A percentile compares a stretch with the other conserved stretches of the same genome.
Evolutionary conservation across 768 basidiomycete genomes (phyloP).

Genomic region (Mycena capillaripes): DNA sequence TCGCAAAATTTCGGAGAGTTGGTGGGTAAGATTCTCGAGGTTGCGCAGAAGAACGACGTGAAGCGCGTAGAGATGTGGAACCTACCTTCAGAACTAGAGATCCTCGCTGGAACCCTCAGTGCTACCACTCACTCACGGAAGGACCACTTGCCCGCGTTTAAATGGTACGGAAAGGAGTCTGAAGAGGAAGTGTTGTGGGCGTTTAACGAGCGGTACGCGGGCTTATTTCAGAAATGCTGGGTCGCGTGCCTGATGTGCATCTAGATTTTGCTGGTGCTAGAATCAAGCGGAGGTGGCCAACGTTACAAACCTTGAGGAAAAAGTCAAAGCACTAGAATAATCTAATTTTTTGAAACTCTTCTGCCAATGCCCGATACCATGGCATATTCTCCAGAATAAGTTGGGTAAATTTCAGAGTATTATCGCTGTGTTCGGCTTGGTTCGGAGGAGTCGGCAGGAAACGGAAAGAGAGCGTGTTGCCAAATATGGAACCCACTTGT

Average conservation of each 20-base stretch:
- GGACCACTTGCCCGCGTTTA: slow-evolving; percentile 59
- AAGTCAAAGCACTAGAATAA: too few species aligned
- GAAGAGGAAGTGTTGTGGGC: slow-evolving; percentile 56
- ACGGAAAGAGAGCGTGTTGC: not conserved
- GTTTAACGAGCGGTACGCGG: slow-evolving; percentile 61
- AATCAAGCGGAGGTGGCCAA: too few species aligned
- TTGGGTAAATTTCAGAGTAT: too few species aligned
- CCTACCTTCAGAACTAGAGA: slow-evolving; percentile 50
- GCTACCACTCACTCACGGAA: slow-evolving; percentile 49
- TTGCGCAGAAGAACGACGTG: slow-evolving; percentile 51
- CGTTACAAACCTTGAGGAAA: too few species aligned
- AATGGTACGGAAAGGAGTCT: slow-evolving; percentile 62
- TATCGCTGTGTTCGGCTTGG: too few species aligned
- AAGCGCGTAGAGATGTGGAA: slow-evolving; percentile 64
- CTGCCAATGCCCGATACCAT: too few species aligned
- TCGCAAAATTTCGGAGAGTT: slow-evolving; percentile 50
- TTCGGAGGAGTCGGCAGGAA: not conserved
- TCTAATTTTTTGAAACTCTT: too few species aligned
- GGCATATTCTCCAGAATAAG: too few species aligned
- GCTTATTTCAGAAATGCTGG: not conserved
- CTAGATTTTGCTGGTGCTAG: slow-evolving; percentile 59
- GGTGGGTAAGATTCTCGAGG: slow-evolving; percentile 49
- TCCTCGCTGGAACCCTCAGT: slow-evolving; percentile 44
- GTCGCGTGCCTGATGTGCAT: not conserved
- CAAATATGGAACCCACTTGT: not conserved